Base-by-base conservation (phyloP, 164 flowering plant species). In the Santalum album region DNA sequence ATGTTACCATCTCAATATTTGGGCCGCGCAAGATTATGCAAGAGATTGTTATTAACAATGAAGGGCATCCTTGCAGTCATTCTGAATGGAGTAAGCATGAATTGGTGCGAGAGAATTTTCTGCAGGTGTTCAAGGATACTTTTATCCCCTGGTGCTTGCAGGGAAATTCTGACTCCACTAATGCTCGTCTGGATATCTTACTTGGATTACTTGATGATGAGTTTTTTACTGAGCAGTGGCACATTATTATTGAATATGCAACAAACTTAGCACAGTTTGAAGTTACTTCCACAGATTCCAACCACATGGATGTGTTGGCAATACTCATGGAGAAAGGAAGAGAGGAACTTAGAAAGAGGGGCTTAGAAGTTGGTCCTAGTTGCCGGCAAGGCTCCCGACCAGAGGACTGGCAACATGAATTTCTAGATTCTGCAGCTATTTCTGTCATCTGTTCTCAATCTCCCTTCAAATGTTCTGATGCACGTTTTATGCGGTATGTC, bases 91-190 rank as follows among this genome's bases (percentile, higher is more conserved):
- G 60, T 19, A 68, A 61, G 34, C 44, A 61, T 35, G 71, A 60
- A 35, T 56, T 60, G 34, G 65, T 61, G 29, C 36, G 50, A 16
- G 65, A 68, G 35, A 25, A 65, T 27, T 87, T 84, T 65, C 49
- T 83, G 61, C 66, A 70, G 56, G 65, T 75, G 38, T 92, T 87
- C 66, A 69, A 69, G 53, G 75, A 77, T 56, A 67, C 55, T 45
- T 77, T 92, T 77, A 61, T 85, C 35, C 86, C 96, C 45, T 89
- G 94, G 96, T 88, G 96, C 71, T 70, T 92, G 61, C 53, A 52
- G 54, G 73, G 58, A 59, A 61, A 54, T 64, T 57, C 54, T 51
- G 53, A 44, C 56, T 78, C 87, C 35, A 66, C 61, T 40, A 62
- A 66, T 69, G 71, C 78, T 65, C 75, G 80, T 48, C 50, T 89